A percentile compares a stretch with the other conserved stretches of the same genome.
phyloP scores from a whole-genome alignment of 2,329 filamentous ascomycete species.

The Cordyceps fumosorosea region DNA sequence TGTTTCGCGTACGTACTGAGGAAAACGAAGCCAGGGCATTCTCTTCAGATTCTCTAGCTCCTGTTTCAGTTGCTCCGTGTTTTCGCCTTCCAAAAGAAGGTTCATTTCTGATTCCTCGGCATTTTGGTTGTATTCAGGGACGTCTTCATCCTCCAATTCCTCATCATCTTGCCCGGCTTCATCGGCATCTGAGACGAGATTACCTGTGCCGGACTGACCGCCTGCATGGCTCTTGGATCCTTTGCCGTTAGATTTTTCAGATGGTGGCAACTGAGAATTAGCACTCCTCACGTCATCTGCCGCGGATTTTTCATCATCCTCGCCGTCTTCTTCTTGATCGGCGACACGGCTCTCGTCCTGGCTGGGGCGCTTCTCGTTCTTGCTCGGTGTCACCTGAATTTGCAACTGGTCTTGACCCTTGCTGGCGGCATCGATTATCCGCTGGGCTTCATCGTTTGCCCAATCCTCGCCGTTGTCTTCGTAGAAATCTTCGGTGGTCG shows the following conservation, averaged over 20 bases:
- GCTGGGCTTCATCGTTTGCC: background rate
- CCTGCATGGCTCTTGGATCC: background rate
- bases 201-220: background rate
- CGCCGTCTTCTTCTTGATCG: background rate
- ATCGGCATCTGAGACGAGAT: background rate
- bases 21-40: slow-evolving; percentile 36
- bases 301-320: background rate
- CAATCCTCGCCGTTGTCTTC: background rate
- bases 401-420: background rate
- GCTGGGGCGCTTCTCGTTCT: background rate
- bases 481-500: background rate
- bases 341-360: background rate
- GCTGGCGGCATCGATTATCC: background rate
- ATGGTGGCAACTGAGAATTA: background rate
- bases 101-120: slow-evolving; percentile 8
- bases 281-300: background rate
- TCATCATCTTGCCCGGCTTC: slow-evolving; percentile 11
- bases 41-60: slow-evolving; percentile 24
- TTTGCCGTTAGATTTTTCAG: background rate
- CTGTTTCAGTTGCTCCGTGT: slow-evolving; percentile 25
- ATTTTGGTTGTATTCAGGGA: slow-evolving; percentile 14
- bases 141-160: slow-evolving; percentile 12
- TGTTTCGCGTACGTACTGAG: slow-evolving; percentile 25
- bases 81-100: slow-evolving; percentile 19
- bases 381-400: background rate